These are phyloP conservation scores for Arbutus unedo DNA, from an alignment of 148 eudicot species.

Conservation along the genomic window DNA sequence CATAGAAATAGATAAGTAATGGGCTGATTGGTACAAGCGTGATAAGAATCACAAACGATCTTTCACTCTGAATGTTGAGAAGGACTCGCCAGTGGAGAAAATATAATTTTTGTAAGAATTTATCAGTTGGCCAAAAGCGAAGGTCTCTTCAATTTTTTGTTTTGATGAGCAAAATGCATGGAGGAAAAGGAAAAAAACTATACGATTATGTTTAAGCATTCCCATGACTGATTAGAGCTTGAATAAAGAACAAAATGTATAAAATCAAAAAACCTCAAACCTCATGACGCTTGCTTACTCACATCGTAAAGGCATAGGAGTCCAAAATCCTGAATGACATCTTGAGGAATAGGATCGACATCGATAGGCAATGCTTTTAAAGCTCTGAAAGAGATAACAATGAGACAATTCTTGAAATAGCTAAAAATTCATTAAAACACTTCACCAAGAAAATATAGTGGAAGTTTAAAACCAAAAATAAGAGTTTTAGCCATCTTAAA, in stretches of 20 bases:
- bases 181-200: neutral
- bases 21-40: neutral
- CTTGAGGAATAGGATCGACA: constrained; percentile 82
- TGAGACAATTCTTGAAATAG: constrained; percentile 3
- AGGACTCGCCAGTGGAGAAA: neutral
- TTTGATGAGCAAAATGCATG: constrained; percentile 3
- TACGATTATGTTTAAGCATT: too few species aligned
- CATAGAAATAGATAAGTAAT: neutral
- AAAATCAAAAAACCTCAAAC: constrained; percentile 12
- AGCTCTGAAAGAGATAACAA: constrained; percentile 46
- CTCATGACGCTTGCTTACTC: constrained; percentile 29
- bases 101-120: neutral
- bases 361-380: constrained; percentile 53
- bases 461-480: neutral
- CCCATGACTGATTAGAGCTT: neutral
- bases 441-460: neutral
- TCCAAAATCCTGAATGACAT: constrained; percentile 58
- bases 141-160: neutral
- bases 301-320: constrained; percentile 72
- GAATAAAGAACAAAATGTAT: constrained; percentile 11
- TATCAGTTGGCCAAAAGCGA: neutral
- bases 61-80: neutral
- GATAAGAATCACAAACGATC: constrained; percentile 8
- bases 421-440: neutral
- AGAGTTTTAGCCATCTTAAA: neutral